Base-by-base conservation (phyloP, 2,329 filamentous ascomycete genomes). In the Emericellopsis cladophorae region DNA sequence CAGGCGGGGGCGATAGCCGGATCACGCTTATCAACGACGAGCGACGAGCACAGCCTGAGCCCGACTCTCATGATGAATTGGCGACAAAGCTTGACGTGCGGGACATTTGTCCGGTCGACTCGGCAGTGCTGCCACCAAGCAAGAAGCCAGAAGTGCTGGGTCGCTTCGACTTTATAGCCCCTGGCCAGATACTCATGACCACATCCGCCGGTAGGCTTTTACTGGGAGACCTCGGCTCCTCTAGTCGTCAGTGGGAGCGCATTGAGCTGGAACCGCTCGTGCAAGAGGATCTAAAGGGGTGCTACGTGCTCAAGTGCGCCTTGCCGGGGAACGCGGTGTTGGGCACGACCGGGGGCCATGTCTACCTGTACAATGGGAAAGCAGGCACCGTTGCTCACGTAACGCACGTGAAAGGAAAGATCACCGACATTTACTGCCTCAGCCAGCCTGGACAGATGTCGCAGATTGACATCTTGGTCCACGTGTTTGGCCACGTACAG, bases 1-100 rank as follows among this genome's bases (percentile, higher is more conserved):
- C 84, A 2, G 92, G 92, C 11, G 92, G 86, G n/a, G 82, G 85
- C 10, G 92, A 98, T 59, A 82, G 88, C 14, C 76, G 70, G 47
- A 69, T 81, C 33, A 66, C 68, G 4, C 49, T 76, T n/a, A 62
- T 73, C 23, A 50, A 55, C 34, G 54, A 56, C n/a, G 26, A 29
- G 26, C 26, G 26, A 12, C 26, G 26, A 12, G 3, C 26, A 29
- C 26, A 29, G 12, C 12, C 3, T 7, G 26, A 9, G 26, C 4
- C 26, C 6, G 14, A 32, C 9, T 18, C 31, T 22, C n/a, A 10
- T 14, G 29, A 16, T 15, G 36, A 33, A 5, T n/a, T 12, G 14
- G 32, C 52, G 12, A 31, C 48, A 14, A 54, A 48, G 9, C 41
- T 62, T 14, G 55, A 59, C n/a, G 48, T 62, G 8, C 48, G 52